These are phyloP conservation scores for Aspergillus thermomutatus DNA, from an alignment of 2,329 filamentous ascomycete species.

Conservation along the genomic window DNA sequence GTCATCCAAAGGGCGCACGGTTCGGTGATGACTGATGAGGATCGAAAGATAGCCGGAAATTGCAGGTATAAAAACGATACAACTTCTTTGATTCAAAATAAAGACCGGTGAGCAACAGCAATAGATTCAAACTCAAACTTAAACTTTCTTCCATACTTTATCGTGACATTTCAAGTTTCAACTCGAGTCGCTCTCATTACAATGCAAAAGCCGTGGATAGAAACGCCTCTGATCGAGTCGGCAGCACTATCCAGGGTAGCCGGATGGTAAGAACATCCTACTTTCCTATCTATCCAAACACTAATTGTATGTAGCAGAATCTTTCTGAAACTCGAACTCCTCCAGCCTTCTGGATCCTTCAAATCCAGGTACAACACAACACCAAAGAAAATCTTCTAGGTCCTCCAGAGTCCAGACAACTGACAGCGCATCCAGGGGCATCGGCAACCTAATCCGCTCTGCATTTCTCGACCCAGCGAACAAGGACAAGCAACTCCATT, in stretches of 20 bases:
- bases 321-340: slow-evolving; percentile 76
- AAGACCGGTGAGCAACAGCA: not conserved
- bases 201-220: slow-evolving; percentile 34
- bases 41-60: not conserved
- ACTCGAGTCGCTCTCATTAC: not conserved
- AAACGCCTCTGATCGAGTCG: slow-evolving; percentile 39
- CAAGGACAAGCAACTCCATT: slow-evolving; percentile 50
- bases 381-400: not conserved
- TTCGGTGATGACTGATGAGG: not conserved
- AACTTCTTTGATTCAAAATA: not conserved
- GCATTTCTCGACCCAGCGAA: slow-evolving; percentile 23
- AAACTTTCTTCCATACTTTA: not conserved
- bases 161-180: not conserved
- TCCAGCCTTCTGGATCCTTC: slow-evolving; percentile 79
- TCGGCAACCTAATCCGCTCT: slow-evolving; percentile 36
- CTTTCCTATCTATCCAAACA: not conserved
- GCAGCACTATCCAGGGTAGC: slow-evolving; percentile 33
- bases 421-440: slow-evolving; percentile 23
- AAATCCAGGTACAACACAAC: slow-evolving; percentile 57
- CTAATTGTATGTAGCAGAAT: slow-evolving; percentile 54
- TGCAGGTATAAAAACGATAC: not conserved
- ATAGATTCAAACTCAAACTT: not conserved
- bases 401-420: not conserved
- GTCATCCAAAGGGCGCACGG: not conserved
- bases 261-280: slow-evolving; percentile 31